Conservation (phyloP, 192 early-diverging fungal genomes). For the Geranomyces michiganensis region DNA sequence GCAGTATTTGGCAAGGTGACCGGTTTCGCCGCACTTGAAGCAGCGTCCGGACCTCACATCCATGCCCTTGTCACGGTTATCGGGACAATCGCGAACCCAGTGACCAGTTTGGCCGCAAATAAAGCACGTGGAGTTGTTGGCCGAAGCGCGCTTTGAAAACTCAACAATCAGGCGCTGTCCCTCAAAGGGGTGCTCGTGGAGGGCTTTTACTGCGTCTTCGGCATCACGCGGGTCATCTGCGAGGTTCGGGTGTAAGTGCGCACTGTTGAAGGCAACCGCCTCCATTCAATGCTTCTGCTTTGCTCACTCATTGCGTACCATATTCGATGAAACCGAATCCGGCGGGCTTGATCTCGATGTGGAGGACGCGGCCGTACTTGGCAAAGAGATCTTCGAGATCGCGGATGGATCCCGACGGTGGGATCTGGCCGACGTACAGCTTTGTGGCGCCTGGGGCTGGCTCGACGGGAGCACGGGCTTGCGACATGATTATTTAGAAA, state of each 20-base stretch:
- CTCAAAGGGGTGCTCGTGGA: constrained; percentile 52
- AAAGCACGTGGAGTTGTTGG: constrained; percentile 45
- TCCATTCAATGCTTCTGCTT: too few relatives aligned
- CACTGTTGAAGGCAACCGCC: too few relatives aligned
- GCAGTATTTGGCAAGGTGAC: constrained; percentile 58
- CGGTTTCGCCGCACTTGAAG: constrained; percentile 57
- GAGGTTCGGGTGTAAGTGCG: constrained; percentile 6
- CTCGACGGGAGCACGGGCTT: too few relatives aligned
- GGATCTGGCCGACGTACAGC: constrained; percentile 55
- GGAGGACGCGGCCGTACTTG: constrained; percentile 42
- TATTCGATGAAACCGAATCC: constrained; percentile 61
- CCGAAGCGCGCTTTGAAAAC: constrained; percentile 34
- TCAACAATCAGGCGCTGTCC: constrained; percentile 51
- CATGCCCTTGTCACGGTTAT: constrained; percentile 50
- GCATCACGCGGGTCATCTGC: constrained; percentile 51
- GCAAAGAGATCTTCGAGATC: constrained; percentile 56
- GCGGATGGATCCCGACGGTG: constrained; percentile 31
- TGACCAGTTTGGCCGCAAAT: constrained; percentile 53
- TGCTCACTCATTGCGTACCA: constrained; percentile 31
- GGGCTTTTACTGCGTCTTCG: constrained; percentile 49
- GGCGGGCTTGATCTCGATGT: constrained; percentile 54
- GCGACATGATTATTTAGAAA: too few relatives aligned
- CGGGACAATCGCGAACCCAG: constrained; percentile 60
- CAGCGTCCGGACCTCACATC: constrained; percentile 59
- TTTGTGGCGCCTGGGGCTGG: constrained; percentile 36